Evolutionary conservation across 75 land plant species (phyloP), one percentile per base, ranked within the genome.

Genomic region (Sequoia sempervirens): DNA sequence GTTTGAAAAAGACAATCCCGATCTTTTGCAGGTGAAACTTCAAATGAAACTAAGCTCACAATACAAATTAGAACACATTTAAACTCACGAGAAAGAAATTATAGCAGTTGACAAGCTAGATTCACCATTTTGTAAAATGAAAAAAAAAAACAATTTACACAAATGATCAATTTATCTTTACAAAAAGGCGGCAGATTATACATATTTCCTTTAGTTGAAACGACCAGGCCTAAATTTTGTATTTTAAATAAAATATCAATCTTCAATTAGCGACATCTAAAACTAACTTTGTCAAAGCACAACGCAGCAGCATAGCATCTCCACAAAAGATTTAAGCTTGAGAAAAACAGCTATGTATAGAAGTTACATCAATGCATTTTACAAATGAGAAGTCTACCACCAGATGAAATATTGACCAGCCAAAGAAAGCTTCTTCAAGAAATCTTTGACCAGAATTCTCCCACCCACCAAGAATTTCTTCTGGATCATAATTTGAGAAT

Each of bases 401-500:
- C 40, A 73, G n/a, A 40, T 37, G 75, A 75, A 20, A 75, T 75
- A 75, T 41, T 38, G 43, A 75, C n/a, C 78, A 75, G 41, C 40
- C 43, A 75, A 38, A 38, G 78, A 26, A 40, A 75, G 78, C 41
- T 75, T 40, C 30, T 38, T 75, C 10, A 80, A 80, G 54, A 34
- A 28, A 47, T 12, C 12, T 81, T 47, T 17, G 32, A 81, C 11
- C 28, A 41, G 20, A 40, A 17, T 81, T 23, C 83, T 89, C 92
- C 97, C 97, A 95, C 5, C 97, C 92, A 74, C 95, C 97, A 37
- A 96, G 82, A 85, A 94, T 91, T 17, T 83, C 83, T 17, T 66
- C 83, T 12, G 99, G 97, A 82, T 93, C 90, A 83, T 96, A 95
- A 85, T 87, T 96, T 64, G 95, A 93, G 84, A 90, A 96, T 17